A percentile compares a stretch with the other conserved stretches of the same genome.
Conservation (phyloP, 495 filamentous ascomycete genomes). For the Penicillium turbatum region DNA sequence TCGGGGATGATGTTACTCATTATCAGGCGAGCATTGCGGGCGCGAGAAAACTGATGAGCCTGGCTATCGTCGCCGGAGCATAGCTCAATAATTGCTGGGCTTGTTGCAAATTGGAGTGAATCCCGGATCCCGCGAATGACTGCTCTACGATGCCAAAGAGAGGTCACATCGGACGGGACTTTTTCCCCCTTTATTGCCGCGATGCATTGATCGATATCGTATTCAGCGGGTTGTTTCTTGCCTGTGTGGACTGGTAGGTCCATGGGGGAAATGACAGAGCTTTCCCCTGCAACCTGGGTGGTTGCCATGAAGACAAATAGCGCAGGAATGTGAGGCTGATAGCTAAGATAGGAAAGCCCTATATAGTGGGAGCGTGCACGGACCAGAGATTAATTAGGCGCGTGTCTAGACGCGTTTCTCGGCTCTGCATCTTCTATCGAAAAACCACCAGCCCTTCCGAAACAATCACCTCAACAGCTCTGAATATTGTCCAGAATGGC, state of each 20-base stretch:
- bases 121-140: slow-evolving; percentile 13
- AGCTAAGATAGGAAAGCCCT: too few species aligned
- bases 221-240: background rate
- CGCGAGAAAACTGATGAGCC: slow-evolving; percentile 13
- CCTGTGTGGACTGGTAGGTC: background rate
- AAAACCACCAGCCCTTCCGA: slow-evolving; percentile 1
- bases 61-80: slow-evolving; percentile 11
- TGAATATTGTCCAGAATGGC: slow-evolving; percentile 45
- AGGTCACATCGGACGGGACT: slow-evolving; percentile 11
- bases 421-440: slow-evolving; percentile 16
- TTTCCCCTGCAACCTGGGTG: background rate
- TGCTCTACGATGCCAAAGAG: slow-evolving; percentile 15
- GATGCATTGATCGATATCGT: slow-evolving; percentile 15
- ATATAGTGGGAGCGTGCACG: slow-evolving; percentile 24
- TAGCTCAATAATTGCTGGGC: slow-evolving; percentile 15
- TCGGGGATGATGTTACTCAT: slow-evolving; percentile 37
- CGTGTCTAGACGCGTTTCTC: slow-evolving; percentile 39
- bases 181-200: slow-evolving; percentile 14
- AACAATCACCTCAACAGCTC: background rate
- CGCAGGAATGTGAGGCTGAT: background rate
- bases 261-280: background rate
- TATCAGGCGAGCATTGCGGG: slow-evolving; percentile 32
- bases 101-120: slow-evolving; percentile 15
- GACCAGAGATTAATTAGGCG: slow-evolving; percentile 42
- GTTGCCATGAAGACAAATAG: background rate